A percentile compares a stretch with the other conserved stretches of the same genome.
These are phyloP conservation scores for Centaurea solstitialis DNA, from an alignment of 129 eudicot genomes.

Conservation along the genomic window DNA sequence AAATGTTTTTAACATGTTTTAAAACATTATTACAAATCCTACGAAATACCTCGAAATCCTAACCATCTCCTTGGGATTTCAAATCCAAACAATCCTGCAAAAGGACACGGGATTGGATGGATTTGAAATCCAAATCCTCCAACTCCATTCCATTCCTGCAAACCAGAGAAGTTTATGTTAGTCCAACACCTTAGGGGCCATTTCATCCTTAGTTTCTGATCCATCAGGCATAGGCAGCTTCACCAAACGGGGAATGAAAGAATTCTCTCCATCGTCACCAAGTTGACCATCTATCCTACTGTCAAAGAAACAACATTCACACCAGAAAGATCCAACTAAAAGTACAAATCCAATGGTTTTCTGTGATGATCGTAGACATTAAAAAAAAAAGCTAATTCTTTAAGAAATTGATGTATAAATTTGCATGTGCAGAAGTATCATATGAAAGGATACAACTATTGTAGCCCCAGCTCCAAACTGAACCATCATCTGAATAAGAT, in stretches of 20 bases:
- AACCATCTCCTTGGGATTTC: too few species aligned
- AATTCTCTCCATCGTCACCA: constrained; percentile 64
- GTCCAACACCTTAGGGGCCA: constrained; percentile 54
- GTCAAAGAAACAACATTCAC: constrained; percentile 49
- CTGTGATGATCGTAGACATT: neutral
- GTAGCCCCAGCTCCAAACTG: constrained; percentile 98
- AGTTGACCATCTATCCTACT: constrained; percentile 77
- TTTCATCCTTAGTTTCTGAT: constrained; percentile 31
- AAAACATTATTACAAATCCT: too few species aligned
- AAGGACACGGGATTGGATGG: too few species aligned
- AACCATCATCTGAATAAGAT: constrained; percentile 80
- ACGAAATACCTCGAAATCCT: too few species aligned
- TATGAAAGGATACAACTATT: constrained; percentile 68
- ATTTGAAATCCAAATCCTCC: too few species aligned
- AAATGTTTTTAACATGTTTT: too few species aligned
- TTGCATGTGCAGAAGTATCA: neutral
- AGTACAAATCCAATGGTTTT: neutral
- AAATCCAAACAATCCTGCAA: too few species aligned
- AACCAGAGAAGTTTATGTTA: neutral
- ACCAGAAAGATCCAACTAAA: neutral
- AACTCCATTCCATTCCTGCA: too few species aligned
- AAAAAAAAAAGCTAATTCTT: neutral
- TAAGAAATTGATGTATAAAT: neutral
- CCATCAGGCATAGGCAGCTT: constrained; percentile 41
- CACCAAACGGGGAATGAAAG: constrained; percentile 51